Base-by-base conservation (phyloP, 129 eudicot species). In the Saposhnikovia divaricata region DNA sequence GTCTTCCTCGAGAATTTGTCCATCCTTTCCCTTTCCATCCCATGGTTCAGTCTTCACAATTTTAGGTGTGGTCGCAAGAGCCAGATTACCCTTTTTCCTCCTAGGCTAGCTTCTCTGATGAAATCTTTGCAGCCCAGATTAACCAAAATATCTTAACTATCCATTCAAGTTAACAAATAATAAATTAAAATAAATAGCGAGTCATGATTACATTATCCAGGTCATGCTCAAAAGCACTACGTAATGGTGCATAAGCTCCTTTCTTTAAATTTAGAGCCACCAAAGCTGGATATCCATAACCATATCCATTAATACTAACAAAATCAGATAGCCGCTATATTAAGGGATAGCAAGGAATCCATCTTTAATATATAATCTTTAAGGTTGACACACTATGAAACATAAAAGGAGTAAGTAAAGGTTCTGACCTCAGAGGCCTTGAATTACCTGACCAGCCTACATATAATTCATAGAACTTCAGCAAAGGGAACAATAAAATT, bases 11-110 rank as follows among this genome's bases (percentile, higher is more conserved):
- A 90, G 79, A 38, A 91, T 81, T 83, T 90, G 87, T 45, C 98
- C 97, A 63, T 94, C n/a, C n/a, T n/a, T n/a, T n/a, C n/a, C 98
- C 85, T 94, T 89, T 4, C 98, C 98, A 47, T 94, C 98, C 98
- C 98, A 94, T 0, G 92, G 85, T 74, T 90, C 94, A 1, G 83
- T 95, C 80, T 88, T 82, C 68, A 83, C 85, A 71, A 95, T 80
- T 70, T 46, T 77, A 0, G 97, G 97, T 59, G 87, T 85, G 37
- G 83, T 86, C 4, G 72, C 83, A 42, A 95, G 75, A 15, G 96
- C 92, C 46, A 95, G 87, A 82, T 84, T 95, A 18, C 98, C 98
- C 80, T n/a, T n/a, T 92, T 92, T 77, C 98, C 97, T 2, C 98
- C 98, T 3, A 72, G 90, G 45, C 98, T 97, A n/a, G 97, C 97